Conservation (phyloP, 2,329 filamentous ascomycete genomes). For the Sporothrix inflata region DNA sequence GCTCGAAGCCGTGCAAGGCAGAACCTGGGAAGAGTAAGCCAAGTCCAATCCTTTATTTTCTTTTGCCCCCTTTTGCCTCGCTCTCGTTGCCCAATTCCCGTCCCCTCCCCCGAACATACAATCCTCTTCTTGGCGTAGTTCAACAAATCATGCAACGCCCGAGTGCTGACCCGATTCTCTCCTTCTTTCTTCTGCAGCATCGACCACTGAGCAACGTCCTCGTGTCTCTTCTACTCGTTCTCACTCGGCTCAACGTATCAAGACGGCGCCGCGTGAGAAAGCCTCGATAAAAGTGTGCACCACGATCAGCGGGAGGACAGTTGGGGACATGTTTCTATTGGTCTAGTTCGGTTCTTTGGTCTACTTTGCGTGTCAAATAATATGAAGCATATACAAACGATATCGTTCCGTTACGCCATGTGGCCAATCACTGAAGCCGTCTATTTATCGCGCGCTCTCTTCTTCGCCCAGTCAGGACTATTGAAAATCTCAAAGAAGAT, state of each 20-base stretch:
- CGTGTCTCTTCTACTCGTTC: background rate
- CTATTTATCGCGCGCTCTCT: background rate
- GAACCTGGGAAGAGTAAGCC: constrained; percentile 85
- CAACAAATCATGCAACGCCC: constrained; percentile 30
- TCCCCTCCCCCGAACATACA: constrained; percentile 25
- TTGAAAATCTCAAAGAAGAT: background rate
- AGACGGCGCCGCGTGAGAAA: background rate
- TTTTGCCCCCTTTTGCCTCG: background rate
- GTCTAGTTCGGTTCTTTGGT: background rate
- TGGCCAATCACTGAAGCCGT: background rate
- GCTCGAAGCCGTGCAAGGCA: constrained; percentile 80
- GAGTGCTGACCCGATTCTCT: constrained; percentile 37
- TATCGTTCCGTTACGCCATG: background rate
- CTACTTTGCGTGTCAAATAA: background rate
- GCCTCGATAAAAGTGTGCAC: background rate
- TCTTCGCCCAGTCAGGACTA: background rate
- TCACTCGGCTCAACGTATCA: background rate
- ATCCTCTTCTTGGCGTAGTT: background rate
- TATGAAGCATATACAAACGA: background rate
- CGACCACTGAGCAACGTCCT: constrained; percentile 36
- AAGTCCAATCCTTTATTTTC: background rate
- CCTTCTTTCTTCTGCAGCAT: constrained; percentile 31
- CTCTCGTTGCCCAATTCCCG: background rate
- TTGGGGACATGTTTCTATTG: background rate
- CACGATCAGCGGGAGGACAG: background rate